Evolutionary conservation across 176 grass and related monocot species (phyloP), one percentile per base, ranked within the genome.

Genomic region (Lolium multiflorum): DNA sequence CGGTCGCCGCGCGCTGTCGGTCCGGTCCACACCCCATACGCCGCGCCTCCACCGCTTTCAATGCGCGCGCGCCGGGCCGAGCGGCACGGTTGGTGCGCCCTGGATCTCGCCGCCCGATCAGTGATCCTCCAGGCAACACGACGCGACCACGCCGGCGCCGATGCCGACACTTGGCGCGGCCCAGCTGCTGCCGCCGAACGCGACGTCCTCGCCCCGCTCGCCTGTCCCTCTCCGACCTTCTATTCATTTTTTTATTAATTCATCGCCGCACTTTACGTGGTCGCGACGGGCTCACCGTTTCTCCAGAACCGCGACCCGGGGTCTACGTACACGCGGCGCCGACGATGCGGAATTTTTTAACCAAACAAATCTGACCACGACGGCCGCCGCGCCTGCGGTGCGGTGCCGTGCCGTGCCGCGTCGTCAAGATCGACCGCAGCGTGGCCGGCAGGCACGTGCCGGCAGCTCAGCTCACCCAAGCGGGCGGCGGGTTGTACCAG

Each of bases 201-300:
- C 59, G 70, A 47, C 89, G 81, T 75, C 79, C 64, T 56, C 84
- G 0, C 69, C 41, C 6, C 63, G 2, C 65, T 38, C 65, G 64
- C 63, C 88, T 48, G 66, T 58, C 81, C 66, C 84, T 41, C 66
- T 74, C 18, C 75, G 60, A 6, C 7, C 2, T 20, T 39, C 18
- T 0, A 35, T 10, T 37, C 1, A n/a, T 5, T 18, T 49, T 22
- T 25, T 16, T 15, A 6, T 48, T 25, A 7, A 9, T 63, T 25
- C 76, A 57, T 48, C 56, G 75, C 66, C 75, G 65, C 81, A 87
- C 84, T 91, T 91, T 87, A 80, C 89, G 84, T 87, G 84, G 89
- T 83, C 57, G n/a, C 74, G 87, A 87, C 84, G 54, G 78, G 78
- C 78, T 8, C 43, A 81, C 62, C 25, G 63, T 87, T 87, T 90